Conservation (phyloP, 805 yeast species). For the Candida corydali region DNA sequence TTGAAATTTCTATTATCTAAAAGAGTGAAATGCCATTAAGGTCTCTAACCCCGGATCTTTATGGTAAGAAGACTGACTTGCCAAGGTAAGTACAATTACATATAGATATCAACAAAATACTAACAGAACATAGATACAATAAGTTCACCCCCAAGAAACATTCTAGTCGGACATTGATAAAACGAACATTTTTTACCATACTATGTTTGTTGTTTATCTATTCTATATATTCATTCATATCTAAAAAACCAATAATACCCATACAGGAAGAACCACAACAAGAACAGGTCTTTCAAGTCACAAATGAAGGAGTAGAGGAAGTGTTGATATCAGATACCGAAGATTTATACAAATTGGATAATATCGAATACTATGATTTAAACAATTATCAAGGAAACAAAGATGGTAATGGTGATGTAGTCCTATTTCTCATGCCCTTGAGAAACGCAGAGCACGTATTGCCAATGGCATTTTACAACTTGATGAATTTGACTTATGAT, state of each 20-base stretch:
- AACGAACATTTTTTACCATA: constrained; percentile 7
- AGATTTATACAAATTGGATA: constrained; percentile 33
- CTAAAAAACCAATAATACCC: neutral
- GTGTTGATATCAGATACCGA: constrained; percentile 19
- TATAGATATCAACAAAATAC: neutral
- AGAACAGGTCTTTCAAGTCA: constrained; percentile 21
- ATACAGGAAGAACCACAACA: constrained; percentile 9
- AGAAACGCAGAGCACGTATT: constrained; percentile 74
- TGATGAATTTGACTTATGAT: constrained; percentile 83
- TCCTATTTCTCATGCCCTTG: constrained; percentile 69
- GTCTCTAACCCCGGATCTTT: constrained; percentile 18
- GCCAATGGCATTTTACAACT: constrained; percentile 78
- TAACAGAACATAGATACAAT: constrained; percentile 6
- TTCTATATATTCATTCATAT: constrained; percentile 6
- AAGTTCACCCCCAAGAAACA: constrained; percentile 20
- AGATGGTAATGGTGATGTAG: constrained; percentile 58
- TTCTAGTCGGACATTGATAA: constrained; percentile 6
- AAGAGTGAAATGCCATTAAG: constrained; percentile 5
- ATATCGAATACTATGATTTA: constrained; percentile 61
- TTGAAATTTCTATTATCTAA: neutral
- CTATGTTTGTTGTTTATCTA: constrained; percentile 8
- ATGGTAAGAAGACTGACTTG: constrained; percentile 42
- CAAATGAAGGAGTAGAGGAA: constrained; percentile 15
- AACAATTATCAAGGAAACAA: constrained; percentile 51
- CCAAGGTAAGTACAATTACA: constrained; percentile 34